These are phyloP conservation scores for Geotrichum fermentans DNA, from an alignment of 1,139 yeast species.

Conservation along the genomic window DNA sequence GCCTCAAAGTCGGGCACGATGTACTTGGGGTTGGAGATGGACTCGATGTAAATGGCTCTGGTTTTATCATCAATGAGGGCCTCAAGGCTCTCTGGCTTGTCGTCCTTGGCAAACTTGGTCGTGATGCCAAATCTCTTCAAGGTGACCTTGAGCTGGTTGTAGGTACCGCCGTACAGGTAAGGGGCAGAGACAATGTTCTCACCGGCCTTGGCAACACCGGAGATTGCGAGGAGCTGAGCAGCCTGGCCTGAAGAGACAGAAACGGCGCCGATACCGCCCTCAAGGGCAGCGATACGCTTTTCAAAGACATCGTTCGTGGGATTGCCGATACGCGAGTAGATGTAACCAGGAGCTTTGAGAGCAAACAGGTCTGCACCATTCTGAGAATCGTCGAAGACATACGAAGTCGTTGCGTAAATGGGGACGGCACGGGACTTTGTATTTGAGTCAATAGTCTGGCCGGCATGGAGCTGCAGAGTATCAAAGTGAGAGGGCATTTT, in stretches of 20 bases:
- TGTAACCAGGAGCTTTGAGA: constrained; percentile 72
- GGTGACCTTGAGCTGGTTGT: constrained; percentile 88
- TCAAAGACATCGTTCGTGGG: constrained; percentile 92
- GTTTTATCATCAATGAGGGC: constrained; percentile 73
- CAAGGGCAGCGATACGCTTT: constrained; percentile 86
- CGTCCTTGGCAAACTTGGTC: constrained; percentile 77
- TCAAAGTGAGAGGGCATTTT: constrained; percentile 56
- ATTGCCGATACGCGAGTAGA: constrained; percentile 85
- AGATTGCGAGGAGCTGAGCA: constrained; percentile 81
- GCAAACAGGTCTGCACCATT: constrained; percentile 92
- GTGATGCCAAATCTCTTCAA: constrained; percentile 85
- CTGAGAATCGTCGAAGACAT: constrained; percentile 77
- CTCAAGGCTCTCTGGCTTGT: constrained; percentile 63
- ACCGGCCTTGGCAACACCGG: constrained; percentile 81
- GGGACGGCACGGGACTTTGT: constrained; percentile 83
- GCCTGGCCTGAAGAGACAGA: constrained; percentile 96
- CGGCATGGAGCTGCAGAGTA: constrained; percentile 92
- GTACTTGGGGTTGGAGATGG: constrained; percentile 91
- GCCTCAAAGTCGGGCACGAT: constrained; percentile 87
- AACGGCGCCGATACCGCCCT: constrained; percentile 85
- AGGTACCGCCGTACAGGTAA: constrained; percentile 93
- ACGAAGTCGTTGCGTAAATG: constrained; percentile 66
- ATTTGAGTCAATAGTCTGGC: constrained; percentile 59
- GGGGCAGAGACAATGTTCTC: constrained; percentile 86
- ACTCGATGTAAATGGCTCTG: constrained; percentile 83